Evolutionary conservation across 352 stramenopile species (phyloP), one percentile per base, ranked within the genome.

Genomic region (Pythium pyrilobum): DNA sequence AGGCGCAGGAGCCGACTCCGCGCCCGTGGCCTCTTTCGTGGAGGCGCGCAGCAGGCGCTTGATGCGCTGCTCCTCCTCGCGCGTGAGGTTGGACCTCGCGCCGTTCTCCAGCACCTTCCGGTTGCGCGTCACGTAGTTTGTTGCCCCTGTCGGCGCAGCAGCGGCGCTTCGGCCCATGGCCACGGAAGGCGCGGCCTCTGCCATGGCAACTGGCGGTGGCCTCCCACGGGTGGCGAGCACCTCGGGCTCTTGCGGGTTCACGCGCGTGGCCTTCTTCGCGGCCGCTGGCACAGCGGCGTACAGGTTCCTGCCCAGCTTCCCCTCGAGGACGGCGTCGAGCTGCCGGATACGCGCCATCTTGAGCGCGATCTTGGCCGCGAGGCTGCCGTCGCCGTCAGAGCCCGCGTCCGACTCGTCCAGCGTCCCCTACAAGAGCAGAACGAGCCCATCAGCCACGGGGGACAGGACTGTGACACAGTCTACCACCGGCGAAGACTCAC

Each of bases 101-200:
- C 77, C 79, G 50, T 89, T 86, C 16, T 92, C 81, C 8, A 92
- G 51, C 20, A 92, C 57, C 37, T 83, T 78, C 3, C 87, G 63
- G 18, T 81, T 77, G 36, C 77, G 73, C 45, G 83, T 63, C 36
- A 86, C 65, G 42, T 80, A 85, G 23, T 69, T 59, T 41, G 56
- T 45, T 20, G 37, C 37, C 2, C 28, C n/a, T n/a, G n/a, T n/a
- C n/a, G n/a, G n/a, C n/a, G 31, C 8, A 13, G 8, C 31, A 36
- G 31, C 8, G 21, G 16, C 16, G 16, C 8, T 16, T n/a, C 18
- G 21, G 9, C 39, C 21, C 8, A 18, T 15, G 10, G 20, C 21
- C 4, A 15, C 21, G 5, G 39, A 10, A 29, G 21, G 18, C 10
- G 13, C 9, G 15, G 39, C 39, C 20, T 31, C 39, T 29, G 12